phyloP scores from a whole-genome alignment of 148 eudicot genomes.

The Arbutus unedo region DNA sequence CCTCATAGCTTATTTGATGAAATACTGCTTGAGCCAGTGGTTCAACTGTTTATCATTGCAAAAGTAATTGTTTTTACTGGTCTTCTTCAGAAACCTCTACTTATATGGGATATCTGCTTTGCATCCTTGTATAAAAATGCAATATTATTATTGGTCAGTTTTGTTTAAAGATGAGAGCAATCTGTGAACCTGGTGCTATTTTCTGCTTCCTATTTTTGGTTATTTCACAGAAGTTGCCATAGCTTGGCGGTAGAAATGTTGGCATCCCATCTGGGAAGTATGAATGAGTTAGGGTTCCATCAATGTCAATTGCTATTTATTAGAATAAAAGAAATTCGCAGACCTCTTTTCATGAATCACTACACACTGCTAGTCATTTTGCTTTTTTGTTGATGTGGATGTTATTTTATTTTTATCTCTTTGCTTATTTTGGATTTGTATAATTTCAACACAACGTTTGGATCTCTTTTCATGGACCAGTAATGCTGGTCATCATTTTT shows the following conservation, averaged over 20 bases:
- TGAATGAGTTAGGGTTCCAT: background rate
- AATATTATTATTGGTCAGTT: background rate
- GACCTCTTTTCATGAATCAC: conserved; percentile 7
- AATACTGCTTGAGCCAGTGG: conserved; percentile 10
- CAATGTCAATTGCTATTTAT: background rate
- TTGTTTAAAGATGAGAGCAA: background rate
- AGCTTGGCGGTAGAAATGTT: conserved; percentile 2
- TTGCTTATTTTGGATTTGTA: background rate
- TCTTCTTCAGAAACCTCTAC: background rate
- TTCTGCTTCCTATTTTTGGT: background rate
- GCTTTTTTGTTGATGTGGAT: background rate
- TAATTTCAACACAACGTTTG: background rate
- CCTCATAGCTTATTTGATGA: background rate
- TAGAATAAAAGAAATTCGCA: background rate
- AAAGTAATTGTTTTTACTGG: background rate
- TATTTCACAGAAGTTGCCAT: background rate
- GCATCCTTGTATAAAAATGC: background rate
- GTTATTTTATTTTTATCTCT: background rate
- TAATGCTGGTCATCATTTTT: background rate
- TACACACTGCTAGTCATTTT: background rate
- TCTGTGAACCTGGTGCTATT: background rate
- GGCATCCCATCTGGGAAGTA: background rate
- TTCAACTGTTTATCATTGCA: background rate
- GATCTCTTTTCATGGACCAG: background rate
- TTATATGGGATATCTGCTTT: background rate